These are phyloP conservation scores for Torulaspora indica DNA, from an alignment of 805 yeast genomes.

Conservation along the genomic window DNA sequence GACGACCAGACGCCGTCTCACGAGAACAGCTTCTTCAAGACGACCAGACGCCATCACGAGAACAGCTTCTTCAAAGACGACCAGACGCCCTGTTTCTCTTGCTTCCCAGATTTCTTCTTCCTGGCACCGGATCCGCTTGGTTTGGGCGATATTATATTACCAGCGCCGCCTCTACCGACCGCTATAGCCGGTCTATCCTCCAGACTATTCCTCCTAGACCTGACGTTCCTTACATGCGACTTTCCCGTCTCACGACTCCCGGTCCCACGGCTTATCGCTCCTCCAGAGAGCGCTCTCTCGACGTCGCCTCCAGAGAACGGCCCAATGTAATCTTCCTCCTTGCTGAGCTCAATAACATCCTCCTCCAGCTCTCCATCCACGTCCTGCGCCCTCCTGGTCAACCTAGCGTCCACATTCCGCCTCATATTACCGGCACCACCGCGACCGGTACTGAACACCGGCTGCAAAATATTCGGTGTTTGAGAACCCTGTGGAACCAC, in stretches of 20 bases:
- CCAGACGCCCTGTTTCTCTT: conserved; percentile 17
- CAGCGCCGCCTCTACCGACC: conserved; percentile 37
- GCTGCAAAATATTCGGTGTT: conserved; percentile 54
- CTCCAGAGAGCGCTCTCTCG: conserved; percentile 6
- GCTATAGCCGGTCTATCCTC: conserved; percentile 23
- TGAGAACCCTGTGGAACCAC: conserved; percentile 55
- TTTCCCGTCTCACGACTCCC: conserved; percentile 5
- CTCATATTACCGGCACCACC: conserved; percentile 79
- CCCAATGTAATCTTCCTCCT: conserved; percentile 12
- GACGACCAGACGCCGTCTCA: conserved; percentile 18
- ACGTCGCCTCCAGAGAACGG: conserved; percentile 12
- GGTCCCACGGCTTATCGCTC: conserved; percentile 6
- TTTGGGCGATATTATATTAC: conserved; percentile 34
- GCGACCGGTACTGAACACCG: conserved; percentile 64
- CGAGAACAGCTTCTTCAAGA: conserved; percentile 17
- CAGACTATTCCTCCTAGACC: conserved; percentile 10
- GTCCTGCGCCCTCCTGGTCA: conserved; percentile 62
- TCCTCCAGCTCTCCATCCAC: conserved; percentile 44
- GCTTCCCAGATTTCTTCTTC: conserved; percentile 9
- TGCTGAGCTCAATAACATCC: conserved; percentile 3
- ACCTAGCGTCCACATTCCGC: conserved; percentile 52
- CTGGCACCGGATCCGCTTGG: conserved; percentile 15
- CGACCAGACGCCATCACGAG: conserved; percentile 17
- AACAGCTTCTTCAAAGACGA: conserved; percentile 18
- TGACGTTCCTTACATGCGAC: conserved; percentile 1